phyloP scores from a whole-genome alignment of 208 protist species.

The Leptomonas seymouri region DNA sequence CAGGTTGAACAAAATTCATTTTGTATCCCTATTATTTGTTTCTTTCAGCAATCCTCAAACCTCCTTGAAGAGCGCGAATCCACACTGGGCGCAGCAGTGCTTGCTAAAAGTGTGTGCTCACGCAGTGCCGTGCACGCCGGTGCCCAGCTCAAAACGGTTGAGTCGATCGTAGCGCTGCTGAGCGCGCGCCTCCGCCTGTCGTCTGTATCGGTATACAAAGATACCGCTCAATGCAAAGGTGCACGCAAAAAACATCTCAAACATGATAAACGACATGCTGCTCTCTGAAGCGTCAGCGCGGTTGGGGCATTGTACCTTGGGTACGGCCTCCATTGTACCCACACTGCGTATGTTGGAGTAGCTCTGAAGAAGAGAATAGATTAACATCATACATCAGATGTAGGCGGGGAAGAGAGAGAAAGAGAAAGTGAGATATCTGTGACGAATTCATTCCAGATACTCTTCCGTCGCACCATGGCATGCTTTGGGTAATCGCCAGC shows the following conservation, averaged over 20 bases:
- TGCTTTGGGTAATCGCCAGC: too few relatives aligned
- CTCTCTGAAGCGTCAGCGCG: background rate
- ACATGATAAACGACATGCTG: conserved; percentile 57
- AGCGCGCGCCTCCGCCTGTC: conserved; percentile 41
- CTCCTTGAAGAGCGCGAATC: too few relatives aligned
- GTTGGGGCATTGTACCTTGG: conserved; percentile 26
- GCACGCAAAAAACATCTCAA: conserved; percentile 46
- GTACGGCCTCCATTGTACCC: conserved; percentile 9
- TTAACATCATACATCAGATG: too few relatives aligned
- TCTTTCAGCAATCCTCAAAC: too few relatives aligned
- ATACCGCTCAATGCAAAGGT: conserved; percentile 47
- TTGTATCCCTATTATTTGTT: too few relatives aligned
- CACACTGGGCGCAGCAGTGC: too few relatives aligned
- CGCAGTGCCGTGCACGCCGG: conserved; percentile 21
- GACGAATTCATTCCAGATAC: too few relatives aligned
- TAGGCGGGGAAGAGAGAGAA: too few relatives aligned
- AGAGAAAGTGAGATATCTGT: too few relatives aligned
- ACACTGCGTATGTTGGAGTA: background rate
- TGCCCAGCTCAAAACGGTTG: conserved; percentile 45
- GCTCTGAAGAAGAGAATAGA: conserved; percentile 3
- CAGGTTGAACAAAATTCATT: too few relatives aligned
- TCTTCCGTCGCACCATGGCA: too few relatives aligned
- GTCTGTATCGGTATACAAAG: conserved; percentile 40
- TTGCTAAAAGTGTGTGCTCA: background rate
- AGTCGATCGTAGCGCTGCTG: conserved; percentile 75